phyloP scores from a whole-genome alignment of 2,329 filamentous ascomycete genomes.

The Macrophomina tecta region DNA sequence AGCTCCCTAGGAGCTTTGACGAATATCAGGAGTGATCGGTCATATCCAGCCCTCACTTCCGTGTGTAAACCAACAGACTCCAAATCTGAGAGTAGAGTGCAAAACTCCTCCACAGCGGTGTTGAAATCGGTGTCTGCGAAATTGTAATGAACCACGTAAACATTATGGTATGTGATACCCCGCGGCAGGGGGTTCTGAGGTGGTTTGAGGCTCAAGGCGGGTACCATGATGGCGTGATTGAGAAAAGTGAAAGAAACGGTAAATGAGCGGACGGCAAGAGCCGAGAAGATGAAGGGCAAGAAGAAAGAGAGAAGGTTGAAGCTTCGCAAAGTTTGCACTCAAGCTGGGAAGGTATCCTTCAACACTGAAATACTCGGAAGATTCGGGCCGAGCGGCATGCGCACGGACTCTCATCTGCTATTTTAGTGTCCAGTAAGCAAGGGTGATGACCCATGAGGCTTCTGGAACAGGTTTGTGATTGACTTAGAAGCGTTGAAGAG shows the following conservation, averaged over 20 bases:
- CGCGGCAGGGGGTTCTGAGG: background rate
- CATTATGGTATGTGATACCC: constrained; percentile 34
- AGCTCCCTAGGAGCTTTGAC: constrained; percentile 40
- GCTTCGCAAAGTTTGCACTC: background rate
- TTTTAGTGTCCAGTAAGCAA: constrained; percentile 17
- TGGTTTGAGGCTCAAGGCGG: background rate
- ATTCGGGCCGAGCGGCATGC: constrained; percentile 24
- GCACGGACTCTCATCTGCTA: constrained; percentile 14
- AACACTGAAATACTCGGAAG: constrained; percentile 15
- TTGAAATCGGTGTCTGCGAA: constrained; percentile 35
- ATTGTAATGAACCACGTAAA: constrained; percentile 42
- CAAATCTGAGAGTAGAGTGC: constrained; percentile 35
- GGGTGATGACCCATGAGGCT: constrained; percentile 6
- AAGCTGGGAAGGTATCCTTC: constrained; percentile 6
- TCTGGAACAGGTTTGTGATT: background rate
- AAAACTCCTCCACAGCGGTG: constrained; percentile 35
- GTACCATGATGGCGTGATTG: constrained; percentile 2
- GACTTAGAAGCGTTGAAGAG: background rate
- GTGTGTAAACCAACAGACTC: constrained; percentile 39
- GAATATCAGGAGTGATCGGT: constrained; percentile 39
- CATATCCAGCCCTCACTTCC: constrained; percentile 40
- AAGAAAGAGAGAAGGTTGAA: constrained; percentile 7
- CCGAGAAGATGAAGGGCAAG: constrained; percentile 3
- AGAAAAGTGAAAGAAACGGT: background rate
- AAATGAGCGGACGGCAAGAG: constrained; percentile 18